Evolutionary conservation across 2,329 filamentous ascomycete species (phyloP).

Genomic region (Trichoderma sp.): DNA sequence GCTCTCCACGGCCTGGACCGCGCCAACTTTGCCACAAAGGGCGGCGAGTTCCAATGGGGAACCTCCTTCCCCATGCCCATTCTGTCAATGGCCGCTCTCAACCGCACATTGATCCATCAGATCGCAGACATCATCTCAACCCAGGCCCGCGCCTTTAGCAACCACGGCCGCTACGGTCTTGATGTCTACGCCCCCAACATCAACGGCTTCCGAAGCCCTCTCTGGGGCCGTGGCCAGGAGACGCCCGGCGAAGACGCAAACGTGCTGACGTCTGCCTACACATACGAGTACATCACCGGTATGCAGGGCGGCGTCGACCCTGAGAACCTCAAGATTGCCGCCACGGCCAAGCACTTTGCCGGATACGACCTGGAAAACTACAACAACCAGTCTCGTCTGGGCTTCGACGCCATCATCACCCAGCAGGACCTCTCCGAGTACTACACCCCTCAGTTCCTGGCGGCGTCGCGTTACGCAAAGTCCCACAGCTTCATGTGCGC

Average conservation of each 20-base stretch:
- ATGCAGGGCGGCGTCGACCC: constrained; percentile 37
- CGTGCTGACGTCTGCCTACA: constrained; percentile 33
- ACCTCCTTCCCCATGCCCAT: constrained; percentile 68
- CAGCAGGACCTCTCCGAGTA: constrained; percentile 67
- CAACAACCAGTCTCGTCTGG: constrained; percentile 41
- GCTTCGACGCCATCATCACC: constrained; percentile 58
- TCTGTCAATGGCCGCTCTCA: constrained; percentile 50
- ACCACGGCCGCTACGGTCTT: constrained; percentile 55
- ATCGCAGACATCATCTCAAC: constrained; percentile 47
- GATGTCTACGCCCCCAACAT: constrained; percentile 68
- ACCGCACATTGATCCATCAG: constrained; percentile 40
- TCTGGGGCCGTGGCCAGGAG: constrained; percentile 63
- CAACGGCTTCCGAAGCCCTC: constrained; percentile 63
- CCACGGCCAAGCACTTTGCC: constrained; percentile 61
- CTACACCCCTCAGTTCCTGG: constrained; percentile 62
- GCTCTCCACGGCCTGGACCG: constrained; percentile 62
- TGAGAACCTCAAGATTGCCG: constrained; percentile 44
- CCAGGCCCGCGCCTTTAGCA: constrained; percentile 66
- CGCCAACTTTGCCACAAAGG: constrained; percentile 31
- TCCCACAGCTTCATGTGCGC: constrained; percentile 63
- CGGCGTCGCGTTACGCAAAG: constrained; percentile 48
- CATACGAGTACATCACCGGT: constrained; percentile 53
- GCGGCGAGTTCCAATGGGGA: constrained; percentile 52
- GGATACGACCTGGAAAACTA: constrained; percentile 58
- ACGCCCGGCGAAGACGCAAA: constrained; percentile 60